Evolutionary conservation across 495 filamentous ascomycete genomes (phyloP).

Genomic region (Penicillium chermesinum): DNA sequence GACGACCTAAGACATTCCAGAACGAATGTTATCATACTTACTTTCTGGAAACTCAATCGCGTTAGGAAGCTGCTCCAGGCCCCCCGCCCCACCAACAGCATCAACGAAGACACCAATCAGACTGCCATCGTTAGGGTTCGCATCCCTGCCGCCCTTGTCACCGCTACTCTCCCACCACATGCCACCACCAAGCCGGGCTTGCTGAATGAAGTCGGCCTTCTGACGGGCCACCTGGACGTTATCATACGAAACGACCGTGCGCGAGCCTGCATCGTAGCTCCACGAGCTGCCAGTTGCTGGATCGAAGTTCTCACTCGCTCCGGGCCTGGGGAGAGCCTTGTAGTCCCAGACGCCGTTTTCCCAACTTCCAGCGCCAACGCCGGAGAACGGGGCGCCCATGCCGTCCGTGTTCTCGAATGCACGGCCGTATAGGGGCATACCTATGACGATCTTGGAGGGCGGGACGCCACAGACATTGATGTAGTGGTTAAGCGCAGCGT

Average conservation of each 20-base stretch:
- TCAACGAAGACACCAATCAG: slow-evolving; percentile 58
- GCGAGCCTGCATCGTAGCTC: slow-evolving; percentile 56
- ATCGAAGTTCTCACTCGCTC: slow-evolving; percentile 37
- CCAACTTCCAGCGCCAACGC: slow-evolving; percentile 63
- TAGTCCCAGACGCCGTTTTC: slow-evolving; percentile 83
- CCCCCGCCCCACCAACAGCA: slow-evolving; percentile 38
- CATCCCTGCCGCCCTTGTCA: slow-evolving; percentile 53
- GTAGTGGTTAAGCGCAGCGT: slow-evolving; percentile 55
- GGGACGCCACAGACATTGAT: slow-evolving; percentile 51
- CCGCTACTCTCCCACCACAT: slow-evolving; percentile 96
- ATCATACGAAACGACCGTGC: slow-evolving; percentile 76
- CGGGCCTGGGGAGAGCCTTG: slow-evolving; percentile 53
- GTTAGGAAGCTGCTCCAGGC: slow-evolving; percentile 60
- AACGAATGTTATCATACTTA: slow-evolving; percentile 73
- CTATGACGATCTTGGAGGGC: slow-evolving; percentile 69
- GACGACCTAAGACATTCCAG: slow-evolving; percentile 4
- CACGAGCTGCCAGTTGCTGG: slow-evolving; percentile 55
- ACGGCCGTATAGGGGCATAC: slow-evolving; percentile 85
- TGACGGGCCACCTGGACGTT: slow-evolving; percentile 50
- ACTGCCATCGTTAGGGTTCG: slow-evolving; percentile 47
- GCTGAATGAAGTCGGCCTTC: slow-evolving; percentile 65
- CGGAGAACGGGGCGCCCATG: slow-evolving; percentile 61
- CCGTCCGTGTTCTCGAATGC: slow-evolving; percentile 72
- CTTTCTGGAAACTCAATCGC: slow-evolving; percentile 65
- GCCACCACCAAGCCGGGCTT: slow-evolving; percentile 66